Percentiles rank a stretch among this genome's conserved stretches.
phyloP scores from a whole-genome alignment of 257 asterid species.

The Solanum raphanifolium region DNA sequence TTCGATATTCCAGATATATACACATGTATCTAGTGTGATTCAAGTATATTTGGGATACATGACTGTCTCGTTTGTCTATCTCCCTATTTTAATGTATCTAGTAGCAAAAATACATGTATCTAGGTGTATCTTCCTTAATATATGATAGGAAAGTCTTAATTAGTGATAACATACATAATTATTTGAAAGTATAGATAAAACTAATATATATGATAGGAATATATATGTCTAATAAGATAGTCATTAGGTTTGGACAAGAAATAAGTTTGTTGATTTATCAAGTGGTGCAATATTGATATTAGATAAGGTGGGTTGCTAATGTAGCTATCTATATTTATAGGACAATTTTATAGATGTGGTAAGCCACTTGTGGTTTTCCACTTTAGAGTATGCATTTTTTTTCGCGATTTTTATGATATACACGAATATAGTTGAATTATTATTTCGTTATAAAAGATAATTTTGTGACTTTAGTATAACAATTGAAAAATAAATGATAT shows the following conservation, averaged over 20 bases:
- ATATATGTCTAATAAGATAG: too few species aligned
- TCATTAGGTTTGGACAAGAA: neutral
- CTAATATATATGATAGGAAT: too few species aligned
- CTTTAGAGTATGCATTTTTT: neutral
- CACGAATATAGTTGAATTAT: neutral
- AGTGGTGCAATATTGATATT: neutral
- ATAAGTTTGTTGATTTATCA: neutral
- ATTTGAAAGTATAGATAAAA: too few species aligned
- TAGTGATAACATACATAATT: too few species aligned
- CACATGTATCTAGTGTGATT: too few species aligned
- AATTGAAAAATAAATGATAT: neutral
- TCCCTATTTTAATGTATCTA: too few species aligned
- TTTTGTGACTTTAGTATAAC: neutral
- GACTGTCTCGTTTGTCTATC: too few species aligned
- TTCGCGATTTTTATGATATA: neutral
- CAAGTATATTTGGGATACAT: too few species aligned
- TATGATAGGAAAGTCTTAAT: too few species aligned
- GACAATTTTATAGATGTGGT: neutral
- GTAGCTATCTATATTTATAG: neutral
- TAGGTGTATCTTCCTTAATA: too few species aligned
- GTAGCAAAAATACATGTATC: too few species aligned
- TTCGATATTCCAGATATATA: too few species aligned
- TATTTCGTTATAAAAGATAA: neutral
- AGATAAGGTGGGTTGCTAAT: neutral
- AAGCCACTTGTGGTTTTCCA: neutral